These are phyloP conservation scores for Purpureocillium lavendulum DNA, from an alignment of 2,329 filamentous ascomycete species.

Conservation along the genomic window DNA sequence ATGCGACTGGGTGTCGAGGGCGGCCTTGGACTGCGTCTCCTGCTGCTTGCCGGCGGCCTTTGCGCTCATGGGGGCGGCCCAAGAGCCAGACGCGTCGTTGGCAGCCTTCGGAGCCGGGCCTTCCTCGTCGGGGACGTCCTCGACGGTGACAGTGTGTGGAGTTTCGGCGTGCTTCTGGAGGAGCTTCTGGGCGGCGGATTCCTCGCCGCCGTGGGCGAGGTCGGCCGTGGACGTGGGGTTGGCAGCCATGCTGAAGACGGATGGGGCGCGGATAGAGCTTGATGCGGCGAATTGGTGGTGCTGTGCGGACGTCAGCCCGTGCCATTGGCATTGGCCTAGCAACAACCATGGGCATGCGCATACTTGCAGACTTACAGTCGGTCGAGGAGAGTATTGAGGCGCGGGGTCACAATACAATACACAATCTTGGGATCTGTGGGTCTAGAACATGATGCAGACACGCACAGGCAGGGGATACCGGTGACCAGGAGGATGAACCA, in stretches of 20 bases:
- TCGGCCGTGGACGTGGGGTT: slow-evolving; percentile 20
- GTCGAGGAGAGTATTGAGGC: background rate
- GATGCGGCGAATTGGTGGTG: background rate
- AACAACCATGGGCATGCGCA: too few species aligned
- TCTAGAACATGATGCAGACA: slow-evolving; percentile 31
- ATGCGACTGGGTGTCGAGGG: slow-evolving; percentile 75
- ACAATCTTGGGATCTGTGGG: slow-evolving; percentile 14
- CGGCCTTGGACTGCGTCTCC: slow-evolving; percentile 34
- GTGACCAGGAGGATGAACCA: slow-evolving; percentile 32
- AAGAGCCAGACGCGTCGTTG: slow-evolving; percentile 36
- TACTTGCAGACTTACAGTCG: too few species aligned
- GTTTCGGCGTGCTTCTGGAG: slow-evolving; percentile 51
- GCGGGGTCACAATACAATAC: slow-evolving; percentile 1
- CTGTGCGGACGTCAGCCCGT: too few species aligned
- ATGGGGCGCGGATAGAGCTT: background rate
- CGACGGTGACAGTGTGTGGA: slow-evolving; percentile 58
- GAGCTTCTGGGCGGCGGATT: slow-evolving; percentile 53
- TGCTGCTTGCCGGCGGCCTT: slow-evolving; percentile 66
- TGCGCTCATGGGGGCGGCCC: slow-evolving; percentile 42
- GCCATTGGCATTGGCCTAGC: background rate
- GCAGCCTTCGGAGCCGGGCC: slow-evolving; percentile 45
- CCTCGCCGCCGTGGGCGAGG: slow-evolving; percentile 27
- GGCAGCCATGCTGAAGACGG: slow-evolving; percentile 32
- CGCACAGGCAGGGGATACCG: slow-evolving; percentile 24
- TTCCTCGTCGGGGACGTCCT: slow-evolving; percentile 77